Conservation (phyloP, 139 green algal species). For the Coelastrella sp. region DNA sequence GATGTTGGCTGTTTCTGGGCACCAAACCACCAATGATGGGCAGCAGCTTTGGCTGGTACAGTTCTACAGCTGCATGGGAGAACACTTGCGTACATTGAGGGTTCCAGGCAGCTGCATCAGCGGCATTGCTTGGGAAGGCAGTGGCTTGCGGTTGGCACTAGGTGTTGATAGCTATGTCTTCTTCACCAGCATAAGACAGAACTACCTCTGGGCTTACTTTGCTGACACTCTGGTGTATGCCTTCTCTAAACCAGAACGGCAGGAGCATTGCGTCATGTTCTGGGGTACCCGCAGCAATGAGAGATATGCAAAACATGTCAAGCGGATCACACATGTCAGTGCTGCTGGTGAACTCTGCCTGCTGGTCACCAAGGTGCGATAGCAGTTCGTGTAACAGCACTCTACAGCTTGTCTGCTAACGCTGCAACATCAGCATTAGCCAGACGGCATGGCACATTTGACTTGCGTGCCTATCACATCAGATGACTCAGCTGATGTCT, state of each 20-base stretch:
- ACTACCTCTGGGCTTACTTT: constrained; percentile 81
- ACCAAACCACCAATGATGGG: constrained; percentile 51
- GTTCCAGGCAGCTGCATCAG: constrained; percentile 60
- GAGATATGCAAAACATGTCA: constrained; percentile 78
- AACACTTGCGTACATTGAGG: constrained; percentile 81
- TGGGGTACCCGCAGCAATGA: constrained; percentile 71
- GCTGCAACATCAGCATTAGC: too few species aligned
- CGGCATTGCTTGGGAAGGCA: constrained; percentile 79
- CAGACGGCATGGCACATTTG: too few species aligned
- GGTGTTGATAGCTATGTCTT: constrained; percentile 83
- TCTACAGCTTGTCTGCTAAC: too few species aligned
- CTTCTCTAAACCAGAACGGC: constrained; percentile 72
- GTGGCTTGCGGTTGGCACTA: constrained; percentile 76
- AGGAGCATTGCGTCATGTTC: constrained; percentile 83
- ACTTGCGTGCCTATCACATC: too few species aligned
- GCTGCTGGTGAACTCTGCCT: constrained; percentile 68
- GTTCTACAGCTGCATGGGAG: constrained; percentile 73
- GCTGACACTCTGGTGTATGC: constrained; percentile 85
- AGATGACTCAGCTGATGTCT: too few species aligned
- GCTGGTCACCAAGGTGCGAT: constrained; percentile 70
- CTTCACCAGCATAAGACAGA: constrained; percentile 79
- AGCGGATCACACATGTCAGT: constrained; percentile 72
- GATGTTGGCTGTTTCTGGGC: constrained; percentile 73
- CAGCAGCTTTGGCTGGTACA: constrained; percentile 70
- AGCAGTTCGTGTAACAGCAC: too few species aligned